Evolutionary conservation across 164 flowering plant species (phyloP), one percentile per base, ranked within the genome.

Genomic region (Vitis vinifera): DNA sequence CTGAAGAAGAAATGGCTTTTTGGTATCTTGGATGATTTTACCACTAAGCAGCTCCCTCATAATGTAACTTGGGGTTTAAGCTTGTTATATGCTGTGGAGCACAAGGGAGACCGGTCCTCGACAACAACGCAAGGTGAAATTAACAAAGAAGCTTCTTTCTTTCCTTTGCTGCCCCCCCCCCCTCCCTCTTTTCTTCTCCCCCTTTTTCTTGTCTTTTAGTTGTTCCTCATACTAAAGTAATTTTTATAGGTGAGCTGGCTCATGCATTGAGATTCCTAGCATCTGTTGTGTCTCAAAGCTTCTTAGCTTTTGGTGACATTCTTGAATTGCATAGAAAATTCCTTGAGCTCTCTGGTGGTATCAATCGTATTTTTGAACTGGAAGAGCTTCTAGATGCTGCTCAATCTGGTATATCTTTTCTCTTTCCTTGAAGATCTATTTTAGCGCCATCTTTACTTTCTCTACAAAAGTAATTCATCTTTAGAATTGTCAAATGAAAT

Each of bases 21-120:
- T 82, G 93, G 97, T 23, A 85, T 93, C 65, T 70, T 96, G 31
- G 99, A 96, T 75, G 97, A 93, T 82, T 96, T 96, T 72, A 82
- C 88, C 72, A 96, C 99, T 7, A 96, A 91, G 84, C 99, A 96
- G 78, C 91, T 96, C 55, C 99, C 99, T 0, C 90, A 93, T 76
- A 96, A 96, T 85, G 99, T 96, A 63, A 96, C 99, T 65, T 96
- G 99, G 99, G 98, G 97, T 1, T 76, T 96, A 82, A 96, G 99
- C 82, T 84, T 96, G 81, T 76, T 96, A 62, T 96, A 96, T 85
- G 98, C 98, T 11, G 52, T 93, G 82, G 99, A 96, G 53, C 97
- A 96, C 85, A 80, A 80, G 75, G 98, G 95, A 52, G 97, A 93
- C 64, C 84, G 92, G 55, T 86, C 98, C 30, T 72, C 80, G 65